These are phyloP conservation scores for Boletus subcaerulescens DNA, from an alignment of 768 basidiomycete species.

Conservation along the genomic window DNA sequence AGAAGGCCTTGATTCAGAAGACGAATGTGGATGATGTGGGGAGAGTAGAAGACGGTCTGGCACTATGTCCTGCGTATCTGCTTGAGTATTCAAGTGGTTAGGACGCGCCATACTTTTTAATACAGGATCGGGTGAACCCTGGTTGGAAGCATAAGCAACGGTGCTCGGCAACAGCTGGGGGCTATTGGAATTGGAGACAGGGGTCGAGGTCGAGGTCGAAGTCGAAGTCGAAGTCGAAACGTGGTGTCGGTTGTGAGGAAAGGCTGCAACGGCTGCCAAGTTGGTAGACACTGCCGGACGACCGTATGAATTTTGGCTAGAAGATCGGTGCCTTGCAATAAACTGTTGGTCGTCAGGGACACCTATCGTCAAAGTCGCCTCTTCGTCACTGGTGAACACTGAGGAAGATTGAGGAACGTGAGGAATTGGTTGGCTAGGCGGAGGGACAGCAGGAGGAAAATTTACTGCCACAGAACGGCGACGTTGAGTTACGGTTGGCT, in stretches of 20 bases:
- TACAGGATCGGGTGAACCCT: conserved; percentile 56
- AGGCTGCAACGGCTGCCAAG: conserved; percentile 57
- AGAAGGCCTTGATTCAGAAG: conserved; percentile 56
- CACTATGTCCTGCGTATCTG: conserved; percentile 38
- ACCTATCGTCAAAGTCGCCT: conserved; percentile 17
- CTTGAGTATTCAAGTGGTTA: conserved; percentile 16
- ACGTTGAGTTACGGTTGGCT: conserved; percentile 38
- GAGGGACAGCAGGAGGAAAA: conserved; percentile 64
- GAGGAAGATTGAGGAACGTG: conserved; percentile 46
- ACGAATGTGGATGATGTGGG: conserved; percentile 40
- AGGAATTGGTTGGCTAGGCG: conserved; percentile 74
- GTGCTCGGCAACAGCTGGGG: conserved; percentile 22
- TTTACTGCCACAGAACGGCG: conserved; percentile 69
- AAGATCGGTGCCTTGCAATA: conserved; percentile 33
- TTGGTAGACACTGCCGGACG: conserved; percentile 45
- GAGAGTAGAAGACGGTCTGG: conserved; percentile 45
- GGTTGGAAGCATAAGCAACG: conserved; percentile 33
- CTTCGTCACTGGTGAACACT: conserved; percentile 16
- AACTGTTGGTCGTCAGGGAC: conserved; percentile 30
- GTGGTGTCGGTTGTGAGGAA: conserved; percentile 51
- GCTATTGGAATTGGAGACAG: conserved; percentile 27
- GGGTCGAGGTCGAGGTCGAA: conserved; percentile 23
- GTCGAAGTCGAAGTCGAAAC: conserved; percentile 27
- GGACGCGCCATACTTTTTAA: conserved; percentile 49
- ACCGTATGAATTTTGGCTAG: conserved; percentile 27